A percentile compares a stretch with the other conserved stretches of the same genome.
Evolutionary conservation across 176 grass and related monocot species (phyloP).

Genomic region (Bothriochloa decipiens): DNA sequence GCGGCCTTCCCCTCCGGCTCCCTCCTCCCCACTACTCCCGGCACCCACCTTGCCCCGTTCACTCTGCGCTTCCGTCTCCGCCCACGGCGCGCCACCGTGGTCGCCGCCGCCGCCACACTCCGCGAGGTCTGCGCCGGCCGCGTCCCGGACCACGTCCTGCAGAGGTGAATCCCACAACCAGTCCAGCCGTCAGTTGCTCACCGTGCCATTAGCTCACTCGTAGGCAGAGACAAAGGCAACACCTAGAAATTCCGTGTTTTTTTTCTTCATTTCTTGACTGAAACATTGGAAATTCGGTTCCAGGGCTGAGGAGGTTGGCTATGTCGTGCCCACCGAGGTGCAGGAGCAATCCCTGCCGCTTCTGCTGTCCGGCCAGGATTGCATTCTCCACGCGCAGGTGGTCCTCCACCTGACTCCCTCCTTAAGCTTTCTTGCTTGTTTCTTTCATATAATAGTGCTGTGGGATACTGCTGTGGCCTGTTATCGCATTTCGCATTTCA

Average conservation of each 20-base stretch:
- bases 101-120: slow-evolving; percentile 44
- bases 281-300: neutral
- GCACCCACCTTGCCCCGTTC: neutral
- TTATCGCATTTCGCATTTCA: neutral
- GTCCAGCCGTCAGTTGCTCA: neutral
- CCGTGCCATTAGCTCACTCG: neutral
- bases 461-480: neutral
- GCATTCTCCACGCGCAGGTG: slow-evolving; percentile 95
- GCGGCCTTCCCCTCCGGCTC: neutral
- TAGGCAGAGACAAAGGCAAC: neutral
- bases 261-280: neutral
- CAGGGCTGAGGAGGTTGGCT: slow-evolving; percentile 84
- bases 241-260: neutral
- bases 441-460: neutral
- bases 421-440: neutral
- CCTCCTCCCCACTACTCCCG: neutral
- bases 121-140: slow-evolving; percentile 67
- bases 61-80: neutral
- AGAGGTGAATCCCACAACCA: slow-evolving; percentile 43
- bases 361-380: slow-evolving; percentile 78
- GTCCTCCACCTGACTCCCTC: neutral
- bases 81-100: neutral
- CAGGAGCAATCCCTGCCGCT: slow-evolving; percentile 80
- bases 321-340: slow-evolving; percentile 66
- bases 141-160: slow-evolving; percentile 72